Evolutionary conservation across 495 filamentous ascomycete species (phyloP).

Genomic region (Aspergillus mulundensis): DNA sequence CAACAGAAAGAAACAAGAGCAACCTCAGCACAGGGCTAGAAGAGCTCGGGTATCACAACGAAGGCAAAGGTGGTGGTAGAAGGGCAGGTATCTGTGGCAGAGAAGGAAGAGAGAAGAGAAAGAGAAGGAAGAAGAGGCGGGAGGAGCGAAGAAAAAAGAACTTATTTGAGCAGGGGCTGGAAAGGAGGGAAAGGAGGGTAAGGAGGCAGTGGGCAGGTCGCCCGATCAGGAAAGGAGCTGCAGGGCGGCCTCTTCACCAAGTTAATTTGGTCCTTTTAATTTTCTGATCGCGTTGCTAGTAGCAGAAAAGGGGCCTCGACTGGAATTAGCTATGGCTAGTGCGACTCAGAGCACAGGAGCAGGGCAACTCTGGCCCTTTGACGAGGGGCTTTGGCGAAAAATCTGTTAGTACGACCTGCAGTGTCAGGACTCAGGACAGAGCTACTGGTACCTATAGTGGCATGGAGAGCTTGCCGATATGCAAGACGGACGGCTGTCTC

Average conservation of each 20-base stretch:
- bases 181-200: conserved; percentile 21
- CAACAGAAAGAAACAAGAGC: conserved; percentile 43
- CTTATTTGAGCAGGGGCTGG: conserved; percentile 20
- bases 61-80: conserved; percentile 20
- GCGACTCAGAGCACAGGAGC: not conserved
- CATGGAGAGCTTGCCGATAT: not conserved
- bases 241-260: conserved; percentile 33
- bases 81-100: conserved; percentile 3
- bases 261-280: conserved; percentile 3
- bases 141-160: conserved; percentile 18
- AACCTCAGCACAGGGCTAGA: conserved; percentile 23
- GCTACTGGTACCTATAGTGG: not conserved
- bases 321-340: not conserved
- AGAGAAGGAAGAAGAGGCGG: conserved; percentile 21
- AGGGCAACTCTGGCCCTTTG: not conserved
- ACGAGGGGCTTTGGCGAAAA: not conserved
- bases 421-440: not conserved
- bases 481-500: not conserved
- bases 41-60: conserved; percentile 49
- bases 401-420: not conserved
- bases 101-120: conserved; percentile 27
- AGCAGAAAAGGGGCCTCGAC: not conserved
- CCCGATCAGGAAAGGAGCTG: conserved; percentile 37
- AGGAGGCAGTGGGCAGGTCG: conserved; percentile 16
- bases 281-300: not conserved